Base-by-base conservation (phyloP, 2,329 filamentous ascomycete species). In the Amphichorda felina region DNA sequence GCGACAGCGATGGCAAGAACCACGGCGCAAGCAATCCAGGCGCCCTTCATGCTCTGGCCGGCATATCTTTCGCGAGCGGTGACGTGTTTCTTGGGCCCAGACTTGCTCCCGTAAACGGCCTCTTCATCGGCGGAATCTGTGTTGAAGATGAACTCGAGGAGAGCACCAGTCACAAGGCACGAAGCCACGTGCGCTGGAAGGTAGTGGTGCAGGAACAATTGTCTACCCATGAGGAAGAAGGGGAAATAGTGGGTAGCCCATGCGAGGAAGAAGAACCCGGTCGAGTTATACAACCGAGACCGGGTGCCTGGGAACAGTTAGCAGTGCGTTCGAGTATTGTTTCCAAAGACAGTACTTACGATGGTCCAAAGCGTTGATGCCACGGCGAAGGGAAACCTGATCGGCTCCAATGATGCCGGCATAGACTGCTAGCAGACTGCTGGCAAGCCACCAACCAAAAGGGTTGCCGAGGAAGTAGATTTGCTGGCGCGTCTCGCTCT, bases 401-500 rank as follows among this genome's bases (percentile, higher is more conserved):
- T 98, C 91, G 15, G 91, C 91, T 33, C 80, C 80, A 43, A 96
- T 66, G 45, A 98, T 91, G 44, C 91, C 91, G 17, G 77, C 85
- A 55, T 91, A 96, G 26, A 98, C 88, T 30, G 91, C 91, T 41
- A 98, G 67, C 37, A 98, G 67, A 61, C 84, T 87, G 59, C 86
- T 94, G 11, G 86, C 79, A 43, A 98, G 72, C 91, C 91, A 98
- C 88, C 93, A 98, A 39, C 89, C 91, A 42, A 96, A 60, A 1
- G 91, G 91, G 63, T 98, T 98, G 38, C 91, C 91, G 21, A 98
- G 67, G 69, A 98, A 98, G 64, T 98, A 98, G 45, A 98, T 98
- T 59, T 98, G 91, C 64, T 94, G 79, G 41, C 85, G 79, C 8
- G 89, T 95, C 38, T 93, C 85, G 56, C 85, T 87, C 56, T 96